Evolutionary conservation across 208 protist species (phyloP).

Genomic region (Zelonia costaricensis): DNA sequence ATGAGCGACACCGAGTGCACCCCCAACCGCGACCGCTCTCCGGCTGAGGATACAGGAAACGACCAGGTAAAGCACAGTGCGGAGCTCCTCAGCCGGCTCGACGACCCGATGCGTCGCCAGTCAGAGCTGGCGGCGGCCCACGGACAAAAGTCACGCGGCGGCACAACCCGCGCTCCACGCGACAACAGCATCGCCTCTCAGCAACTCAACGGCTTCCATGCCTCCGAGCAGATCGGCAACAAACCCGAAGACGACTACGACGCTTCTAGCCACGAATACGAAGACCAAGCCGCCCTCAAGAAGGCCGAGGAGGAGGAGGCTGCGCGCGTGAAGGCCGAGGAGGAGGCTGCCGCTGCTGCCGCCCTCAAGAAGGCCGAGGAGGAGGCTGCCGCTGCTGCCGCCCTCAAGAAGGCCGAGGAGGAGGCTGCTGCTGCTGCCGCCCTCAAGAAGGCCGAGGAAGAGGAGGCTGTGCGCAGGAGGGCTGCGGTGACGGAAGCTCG

Average conservation of each 20-base stretch:
- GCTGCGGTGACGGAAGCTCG: slow-evolving; percentile 2
- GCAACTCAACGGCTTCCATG: no score
- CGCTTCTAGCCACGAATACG: not conserved
- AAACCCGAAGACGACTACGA: not conserved
- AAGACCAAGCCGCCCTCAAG: slow-evolving; percentile 1
- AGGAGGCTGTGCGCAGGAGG: slow-evolving; percentile 14
- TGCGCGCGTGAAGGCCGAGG: slow-evolving; percentile 8
- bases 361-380: slow-evolving; percentile 8
- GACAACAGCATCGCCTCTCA: no score
- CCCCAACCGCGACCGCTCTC: no score
- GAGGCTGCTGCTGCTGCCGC: not conserved
- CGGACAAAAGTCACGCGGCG: no score
- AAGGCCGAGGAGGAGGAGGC: slow-evolving; percentile 7
- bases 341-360: slow-evolving; percentile 7
- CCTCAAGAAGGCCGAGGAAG: slow-evolving; percentile 6
- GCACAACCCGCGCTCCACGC: no score
- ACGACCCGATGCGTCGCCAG: no score
- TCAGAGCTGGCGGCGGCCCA: no score
- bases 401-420: slow-evolving; percentile 10
- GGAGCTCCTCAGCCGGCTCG: no score
- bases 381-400: slow-evolving; percentile 5
- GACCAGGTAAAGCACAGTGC: no score
- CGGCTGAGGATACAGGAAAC: no score
- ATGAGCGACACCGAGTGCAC: no score
- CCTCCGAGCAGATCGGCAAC: no score